Evolutionary conservation across 2,329 filamentous ascomycete species (phyloP).

Genomic region (Colletotrichum paranaense): DNA sequence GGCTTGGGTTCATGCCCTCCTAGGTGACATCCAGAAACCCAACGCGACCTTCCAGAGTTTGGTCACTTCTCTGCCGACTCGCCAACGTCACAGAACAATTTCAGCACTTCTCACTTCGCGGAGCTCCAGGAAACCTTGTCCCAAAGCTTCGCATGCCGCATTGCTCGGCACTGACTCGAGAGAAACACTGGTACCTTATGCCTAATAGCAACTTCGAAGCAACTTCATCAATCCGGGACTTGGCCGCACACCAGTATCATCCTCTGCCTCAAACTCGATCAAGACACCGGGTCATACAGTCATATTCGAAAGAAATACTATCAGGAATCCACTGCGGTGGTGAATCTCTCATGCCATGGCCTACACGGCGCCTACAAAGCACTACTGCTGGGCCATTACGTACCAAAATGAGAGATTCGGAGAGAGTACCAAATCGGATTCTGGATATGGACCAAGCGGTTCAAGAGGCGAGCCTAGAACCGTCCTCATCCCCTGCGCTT

Average conservation of each 20-base stretch:
- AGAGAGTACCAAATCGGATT: neutral
- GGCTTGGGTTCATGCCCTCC: too few species aligned
- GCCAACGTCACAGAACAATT: neutral
- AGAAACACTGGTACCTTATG: neutral
- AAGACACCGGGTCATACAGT: neutral
- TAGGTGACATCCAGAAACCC: neutral
- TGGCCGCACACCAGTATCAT: neutral
- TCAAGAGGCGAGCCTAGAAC: slow-evolving; percentile 8
- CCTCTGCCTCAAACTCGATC: neutral
- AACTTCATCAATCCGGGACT: neutral
- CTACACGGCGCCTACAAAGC: too few species aligned
- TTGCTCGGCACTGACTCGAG: slow-evolving; percentile 1
- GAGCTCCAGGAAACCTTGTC: slow-evolving; percentile 15
- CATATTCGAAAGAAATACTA: too few species aligned
- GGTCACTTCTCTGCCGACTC: neutral
- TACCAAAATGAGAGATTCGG: neutral
- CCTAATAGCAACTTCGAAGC: neutral
- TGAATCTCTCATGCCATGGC: too few species aligned
- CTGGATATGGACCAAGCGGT: slow-evolving; percentile 11
- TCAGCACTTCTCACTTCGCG: neutral
- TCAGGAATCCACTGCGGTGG: too few species aligned
- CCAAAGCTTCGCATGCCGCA: slow-evolving; percentile 2
- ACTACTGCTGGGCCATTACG: neutral
- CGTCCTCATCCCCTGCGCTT: slow-evolving; percentile 5
- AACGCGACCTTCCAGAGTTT: neutral